Evolutionary conservation across 192 early-diverging fungal genomes (phyloP).

Genomic region (Backusella sp.): DNA sequence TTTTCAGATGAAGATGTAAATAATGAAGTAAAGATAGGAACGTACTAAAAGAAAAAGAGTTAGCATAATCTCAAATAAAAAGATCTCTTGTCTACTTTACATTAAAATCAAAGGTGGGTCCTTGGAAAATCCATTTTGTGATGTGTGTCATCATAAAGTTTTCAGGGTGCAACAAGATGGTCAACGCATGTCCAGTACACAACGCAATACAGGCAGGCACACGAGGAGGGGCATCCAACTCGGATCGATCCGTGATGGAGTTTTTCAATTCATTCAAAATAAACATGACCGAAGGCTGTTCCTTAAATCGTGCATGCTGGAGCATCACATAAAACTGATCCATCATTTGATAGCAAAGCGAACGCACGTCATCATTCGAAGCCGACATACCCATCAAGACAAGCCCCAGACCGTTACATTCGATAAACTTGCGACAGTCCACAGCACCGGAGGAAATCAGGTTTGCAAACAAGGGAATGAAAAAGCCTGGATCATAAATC

Average conservation of each 20-base stretch:
- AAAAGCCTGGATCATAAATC: constrained; percentile 66
- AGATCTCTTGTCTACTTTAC: constrained; percentile 27
- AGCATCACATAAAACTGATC: constrained; percentile 63
- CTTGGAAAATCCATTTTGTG: constrained; percentile 72
- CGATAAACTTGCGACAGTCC: constrained; percentile 63
- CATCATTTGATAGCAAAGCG: constrained; percentile 62
- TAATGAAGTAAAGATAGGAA: constrained; percentile 81
- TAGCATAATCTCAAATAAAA: neutral
- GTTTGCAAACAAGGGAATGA: constrained; percentile 68
- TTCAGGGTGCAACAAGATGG: constrained; percentile 65
- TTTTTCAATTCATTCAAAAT: constrained; percentile 68
- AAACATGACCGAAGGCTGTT: constrained; percentile 69
- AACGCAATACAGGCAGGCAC: constrained; percentile 64
- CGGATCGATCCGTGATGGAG: constrained; percentile 53
- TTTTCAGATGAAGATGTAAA: constrained; percentile 67
- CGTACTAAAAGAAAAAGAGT: constrained; percentile 47
- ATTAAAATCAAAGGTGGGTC: constrained; percentile 70
- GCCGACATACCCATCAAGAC: constrained; percentile 65
- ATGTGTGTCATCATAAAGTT: constrained; percentile 75
- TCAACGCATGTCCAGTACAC: constrained; percentile 66
- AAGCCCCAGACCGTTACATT: constrained; percentile 69
- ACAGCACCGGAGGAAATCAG: constrained; percentile 48
- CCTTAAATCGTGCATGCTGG: constrained; percentile 51
- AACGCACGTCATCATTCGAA: constrained; percentile 49
- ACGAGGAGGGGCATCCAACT: constrained; percentile 43